Percentiles rank a stretch among this genome's conserved stretches.
phyloP scores from a whole-genome alignment of 2,329 filamentous ascomycete species.

The Ophiocordyceps camponoti-floridani region DNA sequence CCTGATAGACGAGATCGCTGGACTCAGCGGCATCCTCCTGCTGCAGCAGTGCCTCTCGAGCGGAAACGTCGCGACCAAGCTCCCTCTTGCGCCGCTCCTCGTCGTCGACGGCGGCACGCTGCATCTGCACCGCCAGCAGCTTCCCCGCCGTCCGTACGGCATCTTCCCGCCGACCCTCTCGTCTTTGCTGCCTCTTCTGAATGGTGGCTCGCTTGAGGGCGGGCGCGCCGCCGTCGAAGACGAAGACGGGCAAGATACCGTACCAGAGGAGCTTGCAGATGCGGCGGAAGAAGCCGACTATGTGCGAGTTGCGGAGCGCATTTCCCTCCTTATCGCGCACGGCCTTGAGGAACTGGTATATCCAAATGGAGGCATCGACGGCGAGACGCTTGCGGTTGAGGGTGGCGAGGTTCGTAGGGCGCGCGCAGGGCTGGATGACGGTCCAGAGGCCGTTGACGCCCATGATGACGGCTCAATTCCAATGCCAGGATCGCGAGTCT shows the following conservation, averaged over 20 bases:
- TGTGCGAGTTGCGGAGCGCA: conserved; percentile 83
- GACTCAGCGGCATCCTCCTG: conserved; percentile 43
- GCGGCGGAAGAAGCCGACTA: conserved; percentile 93
- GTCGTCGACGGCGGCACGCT: conserved; percentile 75
- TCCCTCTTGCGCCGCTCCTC: conserved; percentile 40
- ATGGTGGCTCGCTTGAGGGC: conserved; percentile 84
- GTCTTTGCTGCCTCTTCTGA: conserved; percentile 52
- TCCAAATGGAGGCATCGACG: conserved; percentile 98
- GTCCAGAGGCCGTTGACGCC: conserved; percentile 98
- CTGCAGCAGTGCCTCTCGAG: conserved; percentile 21
- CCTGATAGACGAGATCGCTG: conserved; percentile 67
- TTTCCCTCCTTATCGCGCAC: conserved; percentile 98
- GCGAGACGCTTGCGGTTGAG: conserved; percentile 92
- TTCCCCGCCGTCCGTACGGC: conserved; percentile 81
- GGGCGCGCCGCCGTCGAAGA: conserved; percentile 93
- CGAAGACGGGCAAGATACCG: conserved; percentile 90
- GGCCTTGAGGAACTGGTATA: conserved; percentile 98
- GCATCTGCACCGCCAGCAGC: conserved; percentile 85
- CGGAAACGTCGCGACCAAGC: conserved; percentile 24
- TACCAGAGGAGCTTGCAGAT: conserved; percentile 97
- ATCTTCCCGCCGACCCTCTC: conserved; percentile 86
- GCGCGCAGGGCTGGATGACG: conserved; percentile 83
- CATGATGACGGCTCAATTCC: conserved; percentile 36
- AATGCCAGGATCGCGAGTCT: background rate
- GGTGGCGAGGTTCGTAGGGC: conserved; percentile 89